Conservation (phyloP, 306 rosid species). For the Boehmeria nivea region DNA sequence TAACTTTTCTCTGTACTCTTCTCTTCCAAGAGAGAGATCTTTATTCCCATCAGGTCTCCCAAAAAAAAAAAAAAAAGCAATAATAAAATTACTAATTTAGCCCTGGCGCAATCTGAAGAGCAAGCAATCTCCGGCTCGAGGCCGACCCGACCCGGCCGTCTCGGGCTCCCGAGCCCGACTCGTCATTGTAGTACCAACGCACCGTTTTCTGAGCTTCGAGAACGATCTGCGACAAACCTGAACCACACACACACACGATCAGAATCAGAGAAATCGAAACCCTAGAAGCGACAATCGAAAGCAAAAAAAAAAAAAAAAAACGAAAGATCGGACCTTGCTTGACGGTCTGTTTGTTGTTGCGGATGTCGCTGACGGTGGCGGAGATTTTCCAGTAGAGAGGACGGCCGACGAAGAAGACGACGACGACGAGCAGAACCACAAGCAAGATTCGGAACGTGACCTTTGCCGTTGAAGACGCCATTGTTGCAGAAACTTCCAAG, state of each 20-base stretch:
- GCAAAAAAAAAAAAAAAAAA: too few species aligned
- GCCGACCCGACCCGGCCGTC: too few species aligned
- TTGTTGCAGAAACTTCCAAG: slow-evolving; percentile 6
- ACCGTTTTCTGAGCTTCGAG: slow-evolving; percentile 77
- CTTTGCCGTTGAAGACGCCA: slow-evolving; percentile 56
- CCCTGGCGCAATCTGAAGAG: slow-evolving; percentile 23
- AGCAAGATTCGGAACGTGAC: slow-evolving; percentile 42
- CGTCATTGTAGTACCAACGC: slow-evolving; percentile 69
- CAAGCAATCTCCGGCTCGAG: slow-evolving; percentile 30
- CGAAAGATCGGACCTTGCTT: slow-evolving; percentile 47
- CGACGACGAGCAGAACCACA: slow-evolving; percentile 28
- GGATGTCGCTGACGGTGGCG: slow-evolving; percentile 75
- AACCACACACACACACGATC: neutral
- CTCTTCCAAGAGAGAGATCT: too few species aligned
- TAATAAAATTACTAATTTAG: too few species aligned
- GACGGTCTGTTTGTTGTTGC: slow-evolving; percentile 72
- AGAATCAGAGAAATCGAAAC: neutral
- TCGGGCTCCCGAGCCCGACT: slow-evolving; percentile 38
- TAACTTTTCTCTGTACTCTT: too few species aligned
- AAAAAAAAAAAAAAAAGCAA: too few species aligned
- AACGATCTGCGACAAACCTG: slow-evolving; percentile 83
- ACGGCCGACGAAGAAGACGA: slow-evolving; percentile 70
- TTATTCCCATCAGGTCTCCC: too few species aligned
- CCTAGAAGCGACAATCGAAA: neutral
- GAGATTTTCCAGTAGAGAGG: slow-evolving; percentile 87